phyloP scores from a whole-genome alignment of 306 rosid genomes.

The Hippophae gyantsensis region DNA sequence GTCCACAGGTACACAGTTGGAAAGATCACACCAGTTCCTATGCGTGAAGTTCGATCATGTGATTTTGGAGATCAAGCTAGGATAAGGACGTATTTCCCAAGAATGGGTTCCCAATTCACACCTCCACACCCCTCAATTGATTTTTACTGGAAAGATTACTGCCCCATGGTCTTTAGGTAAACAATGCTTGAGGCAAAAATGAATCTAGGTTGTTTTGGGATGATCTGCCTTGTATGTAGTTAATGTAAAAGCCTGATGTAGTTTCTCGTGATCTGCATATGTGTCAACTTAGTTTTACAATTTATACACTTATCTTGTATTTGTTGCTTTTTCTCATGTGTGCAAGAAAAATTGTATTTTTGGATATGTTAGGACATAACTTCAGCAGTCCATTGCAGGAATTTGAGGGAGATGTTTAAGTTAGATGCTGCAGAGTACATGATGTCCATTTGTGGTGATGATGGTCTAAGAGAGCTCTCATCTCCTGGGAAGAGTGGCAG shows the following conservation, averaged over 20 bases:
- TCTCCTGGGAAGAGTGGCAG: conserved; percentile 99
- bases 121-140: conserved; percentile 83
- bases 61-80: conserved; percentile 93
- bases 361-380: conserved; percentile 7
- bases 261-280: background rate
- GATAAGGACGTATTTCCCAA: conserved; percentile 85
- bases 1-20: conserved; percentile 92
- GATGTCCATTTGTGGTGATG: conserved; percentile 96
- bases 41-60: conserved; percentile 87
- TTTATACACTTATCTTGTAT: background rate
- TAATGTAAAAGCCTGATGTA: background rate
- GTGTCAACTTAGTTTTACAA: background rate
- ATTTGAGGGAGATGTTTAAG: conserved; percentile 97
- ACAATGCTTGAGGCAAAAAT: too few relatives aligned
- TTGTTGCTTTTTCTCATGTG: background rate
- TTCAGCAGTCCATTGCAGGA: conserved; percentile 42
- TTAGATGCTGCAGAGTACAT: conserved; percentile 96
- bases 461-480: conserved; percentile 76
- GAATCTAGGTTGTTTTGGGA: too few relatives aligned
- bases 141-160: conserved; percentile 94
- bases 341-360: background rate
- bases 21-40: conserved; percentile 89
- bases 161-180: conserved; percentile 99
- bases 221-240: too few relatives aligned
- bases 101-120: conserved; percentile 74